Conservation (phyloP, 1,139 yeast species). For the Saccharomyces pastorianus region DNA sequence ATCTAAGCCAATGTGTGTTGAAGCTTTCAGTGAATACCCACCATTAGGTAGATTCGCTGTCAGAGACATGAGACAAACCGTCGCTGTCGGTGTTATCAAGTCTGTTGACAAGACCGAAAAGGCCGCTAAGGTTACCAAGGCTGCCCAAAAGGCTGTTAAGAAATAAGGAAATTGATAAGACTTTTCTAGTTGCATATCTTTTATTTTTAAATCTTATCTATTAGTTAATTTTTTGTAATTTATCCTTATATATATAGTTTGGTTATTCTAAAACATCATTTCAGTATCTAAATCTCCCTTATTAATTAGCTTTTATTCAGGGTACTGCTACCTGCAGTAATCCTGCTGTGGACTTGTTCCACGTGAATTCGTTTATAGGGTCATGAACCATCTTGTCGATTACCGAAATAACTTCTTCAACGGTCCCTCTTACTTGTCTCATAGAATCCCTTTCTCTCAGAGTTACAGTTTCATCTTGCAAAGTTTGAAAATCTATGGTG, state of each 20-base stretch:
- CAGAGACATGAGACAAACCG: constrained; percentile 99
- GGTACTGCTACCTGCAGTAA: background rate
- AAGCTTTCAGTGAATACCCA: constrained; percentile 95
- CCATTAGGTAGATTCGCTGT: constrained; percentile 99
- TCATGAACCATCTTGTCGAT: constrained; percentile 68
- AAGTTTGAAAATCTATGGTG: constrained; percentile 92
- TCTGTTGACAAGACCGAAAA: constrained; percentile 88
- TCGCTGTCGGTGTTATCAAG: constrained; percentile 99
- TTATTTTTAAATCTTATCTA: background rate
- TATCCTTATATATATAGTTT: background rate
- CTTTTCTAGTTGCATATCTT: constrained; percentile 1
- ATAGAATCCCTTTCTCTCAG: constrained; percentile 97
- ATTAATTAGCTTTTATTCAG: too few relatives aligned
- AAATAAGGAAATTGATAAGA: constrained; percentile 2
- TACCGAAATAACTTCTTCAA: constrained; percentile 70
- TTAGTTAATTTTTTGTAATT: constrained; percentile 1
- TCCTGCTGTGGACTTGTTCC: background rate
- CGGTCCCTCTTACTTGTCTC: constrained; percentile 90
- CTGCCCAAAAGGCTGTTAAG: constrained; percentile 82
- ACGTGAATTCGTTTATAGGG: background rate
- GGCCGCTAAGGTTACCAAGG: constrained; percentile 99
- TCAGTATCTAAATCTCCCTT: background rate
- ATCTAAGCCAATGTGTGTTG: constrained; percentile 96
- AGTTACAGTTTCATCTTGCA: constrained; percentile 83
- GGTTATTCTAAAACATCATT: background rate